Conservation (phyloP, 169 alveolate genomes). For the Plasmodium ovale region DNA sequence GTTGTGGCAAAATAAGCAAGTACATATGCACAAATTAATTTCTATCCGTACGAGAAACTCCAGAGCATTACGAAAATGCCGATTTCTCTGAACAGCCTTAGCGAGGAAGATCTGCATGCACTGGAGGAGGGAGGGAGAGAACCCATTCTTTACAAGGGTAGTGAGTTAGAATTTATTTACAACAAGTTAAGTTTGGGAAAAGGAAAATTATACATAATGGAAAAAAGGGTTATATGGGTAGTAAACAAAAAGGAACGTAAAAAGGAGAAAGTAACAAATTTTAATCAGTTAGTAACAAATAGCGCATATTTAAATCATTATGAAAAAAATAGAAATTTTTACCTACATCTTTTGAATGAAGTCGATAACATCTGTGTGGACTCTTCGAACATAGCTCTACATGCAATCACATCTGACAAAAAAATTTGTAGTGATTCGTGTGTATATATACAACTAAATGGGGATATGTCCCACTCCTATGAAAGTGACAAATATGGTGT, state of each 20-base stretch:
- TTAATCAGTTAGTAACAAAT: conserved; percentile 27
- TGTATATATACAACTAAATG: conserved; percentile 54
- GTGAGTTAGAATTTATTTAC: conserved; percentile 36
- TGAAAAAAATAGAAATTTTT: conserved; percentile 41
- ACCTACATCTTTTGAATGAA: conserved; percentile 50
- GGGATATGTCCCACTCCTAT: background rate
- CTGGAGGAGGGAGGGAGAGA: conserved; percentile 26
- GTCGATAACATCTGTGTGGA: conserved; percentile 37
- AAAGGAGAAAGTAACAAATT: conserved; percentile 35
- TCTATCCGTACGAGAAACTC: too few relatives aligned
- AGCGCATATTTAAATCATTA: conserved; percentile 56
- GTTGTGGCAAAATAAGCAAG: too few relatives aligned
- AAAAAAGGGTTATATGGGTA: conserved; percentile 44
- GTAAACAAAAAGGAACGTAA: conserved; percentile 24
- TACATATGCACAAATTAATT: too few relatives aligned
- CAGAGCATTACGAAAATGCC: conserved; percentile 15
- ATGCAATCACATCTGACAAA: conserved; percentile 72
- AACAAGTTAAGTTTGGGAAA: conserved; percentile 48
- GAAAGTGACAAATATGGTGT: background rate
- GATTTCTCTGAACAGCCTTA: conserved; percentile 32
- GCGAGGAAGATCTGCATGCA: conserved; percentile 27
- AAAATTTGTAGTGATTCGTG: conserved; percentile 29
- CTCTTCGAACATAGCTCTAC: conserved; percentile 62
- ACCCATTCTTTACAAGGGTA: conserved; percentile 42
- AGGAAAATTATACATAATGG: conserved; percentile 62